Percentiles rank a stretch among this genome's conserved stretches.
Evolutionary conservation across 2,329 filamentous ascomycete genomes (phyloP).

Genomic region (Calonectria hongkongensis): DNA sequence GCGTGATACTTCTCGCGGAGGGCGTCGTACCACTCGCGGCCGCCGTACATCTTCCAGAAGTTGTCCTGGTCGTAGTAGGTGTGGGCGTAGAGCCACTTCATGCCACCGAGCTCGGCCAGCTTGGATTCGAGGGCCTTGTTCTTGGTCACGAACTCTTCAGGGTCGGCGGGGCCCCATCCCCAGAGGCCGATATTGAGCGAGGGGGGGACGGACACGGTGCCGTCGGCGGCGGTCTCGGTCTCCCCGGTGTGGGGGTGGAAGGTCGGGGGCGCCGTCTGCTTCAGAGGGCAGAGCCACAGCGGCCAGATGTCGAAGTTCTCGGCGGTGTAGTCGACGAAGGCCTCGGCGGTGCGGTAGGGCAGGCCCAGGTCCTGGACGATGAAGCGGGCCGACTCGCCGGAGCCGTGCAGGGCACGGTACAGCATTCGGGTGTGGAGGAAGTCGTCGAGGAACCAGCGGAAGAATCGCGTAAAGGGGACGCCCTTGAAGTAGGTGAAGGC

Average conservation of each 20-base stretch:
- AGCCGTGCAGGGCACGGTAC: conserved; percentile 77
- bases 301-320: conserved; percentile 53
- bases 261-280: conserved; percentile 43
- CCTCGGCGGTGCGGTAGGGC: conserved; percentile 68
- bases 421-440: conserved; percentile 78
- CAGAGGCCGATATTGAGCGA: conserved; percentile 84
- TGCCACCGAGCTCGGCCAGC: conserved; percentile 80
- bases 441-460: conserved; percentile 75
- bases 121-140: conserved; percentile 84
- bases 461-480: conserved; percentile 74
- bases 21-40: conserved; percentile 73
- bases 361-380: conserved; percentile 79
- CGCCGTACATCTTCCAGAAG: conserved; percentile 80
- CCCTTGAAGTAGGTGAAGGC: conserved; percentile 72
- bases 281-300: conserved; percentile 56
- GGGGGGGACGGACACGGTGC: conserved; percentile 52
- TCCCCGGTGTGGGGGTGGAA: conserved; percentile 47
- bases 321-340: conserved; percentile 57
- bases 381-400: conserved; percentile 73
- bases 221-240: conserved; percentile 35
- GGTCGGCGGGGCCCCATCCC: conserved; percentile 81
- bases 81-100: conserved; percentile 93
- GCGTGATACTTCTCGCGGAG: conserved; percentile 79
- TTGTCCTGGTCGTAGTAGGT: conserved; percentile 86
- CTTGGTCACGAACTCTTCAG: conserved; percentile 76